These are phyloP conservation scores for Chlorella variabilis DNA, from an alignment of 163 green algal species.

Conservation along the genomic window DNA sequence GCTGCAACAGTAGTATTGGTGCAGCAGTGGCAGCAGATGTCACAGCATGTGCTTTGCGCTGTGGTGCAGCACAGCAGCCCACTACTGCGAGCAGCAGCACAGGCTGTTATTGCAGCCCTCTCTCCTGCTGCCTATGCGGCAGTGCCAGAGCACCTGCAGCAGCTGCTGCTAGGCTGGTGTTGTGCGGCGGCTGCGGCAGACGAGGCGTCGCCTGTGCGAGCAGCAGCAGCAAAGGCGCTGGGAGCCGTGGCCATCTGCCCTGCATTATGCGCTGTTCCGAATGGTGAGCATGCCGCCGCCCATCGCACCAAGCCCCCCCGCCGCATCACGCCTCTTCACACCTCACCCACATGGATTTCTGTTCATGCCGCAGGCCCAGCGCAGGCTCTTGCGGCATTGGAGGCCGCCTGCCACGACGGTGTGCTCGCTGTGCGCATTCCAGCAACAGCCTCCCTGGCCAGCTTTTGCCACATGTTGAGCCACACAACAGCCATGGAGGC, in stretches of 20 bases:
- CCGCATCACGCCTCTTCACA: too few species aligned
- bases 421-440: constrained; percentile 20
- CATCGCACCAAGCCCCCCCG: not conserved
- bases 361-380: not conserved
- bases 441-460: not conserved
- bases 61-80: constrained; percentile 26
- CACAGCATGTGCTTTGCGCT: not conserved
- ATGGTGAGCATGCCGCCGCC: not conserved
- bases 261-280: not conserved
- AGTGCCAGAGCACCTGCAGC: constrained; percentile 34
- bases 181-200: constrained; percentile 26
- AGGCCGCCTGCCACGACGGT: not conserved
- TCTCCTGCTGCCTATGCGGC: not conserved
- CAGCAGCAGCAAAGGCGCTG: constrained; percentile 61
- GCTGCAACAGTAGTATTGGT: not conserved
- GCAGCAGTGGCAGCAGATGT: constrained; percentile 24
- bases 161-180: constrained; percentile 26
- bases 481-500: not conserved
- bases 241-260: constrained; percentile 35
- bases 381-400: not conserved
- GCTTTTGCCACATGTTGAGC: not conserved
- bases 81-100: constrained; percentile 46
- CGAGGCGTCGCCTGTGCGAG: constrained; percentile 48
- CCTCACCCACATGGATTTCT: too few species aligned
- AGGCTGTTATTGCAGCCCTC: constrained; percentile 41